Conservation (phyloP, 2,329 filamentous ascomycete genomes). For the Diaporthe vaccinii region DNA sequence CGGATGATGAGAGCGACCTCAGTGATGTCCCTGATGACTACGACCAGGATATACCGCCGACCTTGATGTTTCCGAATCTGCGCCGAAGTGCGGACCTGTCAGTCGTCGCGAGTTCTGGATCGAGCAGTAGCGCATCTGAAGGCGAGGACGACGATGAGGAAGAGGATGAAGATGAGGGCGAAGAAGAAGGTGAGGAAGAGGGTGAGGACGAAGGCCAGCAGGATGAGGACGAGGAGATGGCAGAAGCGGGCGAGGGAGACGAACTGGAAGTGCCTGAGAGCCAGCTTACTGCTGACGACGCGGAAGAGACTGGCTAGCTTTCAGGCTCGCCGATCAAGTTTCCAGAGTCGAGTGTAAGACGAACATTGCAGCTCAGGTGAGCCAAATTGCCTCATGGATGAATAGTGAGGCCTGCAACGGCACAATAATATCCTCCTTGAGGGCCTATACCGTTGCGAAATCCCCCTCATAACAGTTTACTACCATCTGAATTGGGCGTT, state of each 20-base stretch:
- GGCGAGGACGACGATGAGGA: conserved; percentile 42
- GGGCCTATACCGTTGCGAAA: no score
- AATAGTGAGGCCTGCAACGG: no score
- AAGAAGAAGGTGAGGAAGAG: conserved; percentile 37
- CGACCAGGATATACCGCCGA: conserved; percentile 68
- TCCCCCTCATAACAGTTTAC: background rate
- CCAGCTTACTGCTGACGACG: conserved; percentile 18
- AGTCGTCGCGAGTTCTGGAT: conserved; percentile 44
- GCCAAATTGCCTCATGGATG: background rate
- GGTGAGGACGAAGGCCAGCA: conserved; percentile 31
- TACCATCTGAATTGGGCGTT: background rate
- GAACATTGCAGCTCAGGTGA: background rate
- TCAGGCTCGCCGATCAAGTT: background rate
- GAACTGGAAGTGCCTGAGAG: conserved; percentile 39
- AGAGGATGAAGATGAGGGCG: conserved; percentile 36
- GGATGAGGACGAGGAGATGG: conserved; percentile 46
- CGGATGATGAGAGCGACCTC: conserved; percentile 78
- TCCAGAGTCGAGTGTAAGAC: background rate
- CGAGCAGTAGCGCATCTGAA: conserved; percentile 41
- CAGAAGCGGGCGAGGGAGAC: conserved; percentile 40
- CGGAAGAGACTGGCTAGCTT: conserved; percentile 27
- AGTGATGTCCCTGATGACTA: conserved; percentile 73
- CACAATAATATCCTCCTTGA: background rate
- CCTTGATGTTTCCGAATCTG: conserved; percentile 67
- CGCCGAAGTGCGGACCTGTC: conserved; percentile 53